These are phyloP conservation scores for Penicillium sp. DNA, from an alignment of 2,329 filamentous ascomycete species.

Conservation along the genomic window DNA sequence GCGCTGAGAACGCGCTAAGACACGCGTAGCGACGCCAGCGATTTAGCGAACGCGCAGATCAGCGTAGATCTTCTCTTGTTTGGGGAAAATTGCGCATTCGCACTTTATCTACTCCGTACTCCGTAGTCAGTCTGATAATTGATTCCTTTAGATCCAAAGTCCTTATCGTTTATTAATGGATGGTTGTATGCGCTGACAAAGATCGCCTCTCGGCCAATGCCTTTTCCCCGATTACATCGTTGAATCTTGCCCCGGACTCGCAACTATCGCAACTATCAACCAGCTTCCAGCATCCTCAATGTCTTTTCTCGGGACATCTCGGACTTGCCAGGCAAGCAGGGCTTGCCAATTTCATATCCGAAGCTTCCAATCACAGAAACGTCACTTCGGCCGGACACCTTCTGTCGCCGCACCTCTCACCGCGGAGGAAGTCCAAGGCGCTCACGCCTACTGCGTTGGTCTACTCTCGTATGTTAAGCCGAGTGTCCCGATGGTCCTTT, in stretches of 20 bases:
- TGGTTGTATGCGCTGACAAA: conserved; percentile 8
- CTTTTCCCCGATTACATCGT: conserved; percentile 19
- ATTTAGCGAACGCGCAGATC: conserved; percentile 7
- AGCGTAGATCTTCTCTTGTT: background rate
- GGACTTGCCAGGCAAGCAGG: conserved; percentile 20
- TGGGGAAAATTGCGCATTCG: background rate
- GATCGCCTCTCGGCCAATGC: conserved; percentile 18
- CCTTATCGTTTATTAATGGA: background rate
- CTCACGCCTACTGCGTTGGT: conserved; percentile 57
- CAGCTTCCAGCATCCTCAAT: conserved; percentile 4
- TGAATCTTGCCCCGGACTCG: conserved; percentile 5
- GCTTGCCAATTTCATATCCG: conserved; percentile 11
- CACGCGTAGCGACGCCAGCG: conserved; percentile 31
- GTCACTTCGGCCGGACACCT: conserved; percentile 25
- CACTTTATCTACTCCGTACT: background rate
- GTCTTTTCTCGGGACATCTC: conserved; percentile 21
- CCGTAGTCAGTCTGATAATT: too few relatives aligned
- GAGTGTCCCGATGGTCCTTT: background rate
- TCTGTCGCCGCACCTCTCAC: conserved; percentile 17
- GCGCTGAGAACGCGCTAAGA: conserved; percentile 35
- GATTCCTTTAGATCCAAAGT: background rate
- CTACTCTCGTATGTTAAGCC: conserved; percentile 49
- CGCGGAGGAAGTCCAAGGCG: conserved; percentile 50
- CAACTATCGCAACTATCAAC: background rate
- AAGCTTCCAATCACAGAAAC: conserved; percentile 15